phyloP scores from a whole-genome alignment of 1,139 yeast species.

The Tardiomyces depauwii region DNA sequence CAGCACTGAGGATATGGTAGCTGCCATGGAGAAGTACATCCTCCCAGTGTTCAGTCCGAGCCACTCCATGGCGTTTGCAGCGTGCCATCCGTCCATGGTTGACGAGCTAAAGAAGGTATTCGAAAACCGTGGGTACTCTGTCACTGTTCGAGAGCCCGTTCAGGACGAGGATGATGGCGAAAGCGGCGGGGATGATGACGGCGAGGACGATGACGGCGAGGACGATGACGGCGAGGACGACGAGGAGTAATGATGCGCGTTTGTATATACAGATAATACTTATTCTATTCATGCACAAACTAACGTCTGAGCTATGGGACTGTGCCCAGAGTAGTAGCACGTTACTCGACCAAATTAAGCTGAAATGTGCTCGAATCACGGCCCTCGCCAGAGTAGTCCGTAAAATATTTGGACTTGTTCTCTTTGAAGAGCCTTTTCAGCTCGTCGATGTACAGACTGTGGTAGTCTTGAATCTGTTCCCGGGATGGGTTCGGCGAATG shows the following conservation, averaged over 20 bases:
- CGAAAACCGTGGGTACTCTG: conserved; percentile 45
- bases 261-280: too few species aligned
- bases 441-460: conserved; percentile 57
- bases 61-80: conserved; percentile 51
- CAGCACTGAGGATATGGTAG: conserved; percentile 44
- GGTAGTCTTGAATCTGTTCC: conserved; percentile 57
- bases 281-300: too few species aligned
- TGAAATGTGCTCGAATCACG: neutral
- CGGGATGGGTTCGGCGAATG: conserved; percentile 33
- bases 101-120: conserved; percentile 40
- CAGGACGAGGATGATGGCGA: conserved; percentile 23
- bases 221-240: too few species aligned
- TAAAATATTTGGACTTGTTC: conserved; percentile 42
- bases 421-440: conserved; percentile 56
- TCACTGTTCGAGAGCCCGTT: conserved; percentile 31
- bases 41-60: conserved; percentile 42
- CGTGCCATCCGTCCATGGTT: conserved; percentile 60
- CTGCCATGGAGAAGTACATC: conserved; percentile 43
- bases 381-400: conserved; percentile 5
- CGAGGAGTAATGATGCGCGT: too few species aligned
- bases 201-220: neutral
- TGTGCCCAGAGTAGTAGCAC: too few species aligned
- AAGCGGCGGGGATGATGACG: conserved; percentile 13
- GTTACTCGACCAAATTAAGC: neutral
- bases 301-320: too few species aligned